These are phyloP conservation scores for Epichloe elymi DNA, from an alignment of 2,329 filamentous ascomycete species.

Conservation along the genomic window DNA sequence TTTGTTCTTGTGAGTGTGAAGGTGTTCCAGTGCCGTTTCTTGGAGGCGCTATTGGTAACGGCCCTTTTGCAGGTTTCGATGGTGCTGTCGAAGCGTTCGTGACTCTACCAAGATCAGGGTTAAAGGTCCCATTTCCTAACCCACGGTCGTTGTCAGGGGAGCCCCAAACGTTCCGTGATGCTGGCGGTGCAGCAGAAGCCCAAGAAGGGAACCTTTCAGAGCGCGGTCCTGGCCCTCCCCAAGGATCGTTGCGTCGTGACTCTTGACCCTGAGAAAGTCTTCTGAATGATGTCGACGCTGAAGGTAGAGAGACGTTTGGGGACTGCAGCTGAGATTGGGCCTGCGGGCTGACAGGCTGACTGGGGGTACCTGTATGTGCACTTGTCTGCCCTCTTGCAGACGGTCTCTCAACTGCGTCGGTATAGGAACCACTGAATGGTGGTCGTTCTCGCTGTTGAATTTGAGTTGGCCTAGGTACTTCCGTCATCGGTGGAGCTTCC, in stretches of 20 bases:
- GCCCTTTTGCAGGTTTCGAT: constrained; percentile 23
- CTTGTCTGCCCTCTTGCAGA: not conserved
- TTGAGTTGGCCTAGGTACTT: constrained; percentile 22
- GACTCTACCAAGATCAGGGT: constrained; percentile 41
- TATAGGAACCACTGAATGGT: constrained; percentile 9
- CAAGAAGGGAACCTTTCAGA: constrained; percentile 39
- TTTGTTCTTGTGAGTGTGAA: constrained; percentile 13
- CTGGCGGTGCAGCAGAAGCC: constrained; percentile 29
- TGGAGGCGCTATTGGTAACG: constrained; percentile 32
- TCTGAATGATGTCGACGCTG: constrained; percentile 10
- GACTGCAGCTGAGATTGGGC: constrained; percentile 7
- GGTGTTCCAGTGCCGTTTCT: constrained; percentile 4
- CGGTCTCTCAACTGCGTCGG: not conserved
- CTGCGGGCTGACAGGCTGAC: constrained; percentile 2
- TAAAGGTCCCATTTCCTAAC: constrained; percentile 68
- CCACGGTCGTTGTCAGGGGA: constrained; percentile 57
- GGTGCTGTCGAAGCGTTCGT: constrained; percentile 24
- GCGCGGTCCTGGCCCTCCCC: constrained; percentile 26
- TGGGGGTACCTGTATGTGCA: not conserved
- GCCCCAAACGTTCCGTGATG: constrained; percentile 57
- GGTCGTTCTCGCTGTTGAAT: constrained; percentile 21
- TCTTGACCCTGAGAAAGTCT: constrained; percentile 21
- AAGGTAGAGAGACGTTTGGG: constrained; percentile 7
- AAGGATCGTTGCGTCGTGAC: constrained; percentile 20
- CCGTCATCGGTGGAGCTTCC: constrained; percentile 27